A percentile compares a stretch with the other conserved stretches of the same genome.
Conservation (phyloP, 495 filamentous ascomycete species). For the Aspergillus indologenus region DNA sequence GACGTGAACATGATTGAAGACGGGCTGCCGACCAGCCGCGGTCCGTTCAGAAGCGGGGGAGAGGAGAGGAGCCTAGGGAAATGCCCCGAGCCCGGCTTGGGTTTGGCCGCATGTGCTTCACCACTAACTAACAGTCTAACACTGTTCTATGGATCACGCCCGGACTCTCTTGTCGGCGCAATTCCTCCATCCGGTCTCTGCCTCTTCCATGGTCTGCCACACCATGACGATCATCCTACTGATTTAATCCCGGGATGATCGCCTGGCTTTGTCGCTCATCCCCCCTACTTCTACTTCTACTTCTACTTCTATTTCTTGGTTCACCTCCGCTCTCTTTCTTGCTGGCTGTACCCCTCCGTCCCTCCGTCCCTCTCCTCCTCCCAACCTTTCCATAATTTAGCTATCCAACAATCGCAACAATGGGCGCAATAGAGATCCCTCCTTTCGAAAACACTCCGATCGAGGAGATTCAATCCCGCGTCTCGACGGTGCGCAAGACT, state of each 20-base stretch:
- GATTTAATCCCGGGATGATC: neutral
- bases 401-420: constrained; percentile 12
- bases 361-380: neutral
- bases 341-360: neutral
- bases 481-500: constrained; percentile 54
- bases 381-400: neutral
- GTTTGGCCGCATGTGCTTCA: neutral
- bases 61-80: too few relatives aligned
- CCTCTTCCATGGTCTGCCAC: neutral
- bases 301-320: neutral
- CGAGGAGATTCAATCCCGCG: constrained; percentile 60
- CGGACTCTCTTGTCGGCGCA: neutral
- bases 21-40: neutral
- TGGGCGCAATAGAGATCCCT: constrained; percentile 41
- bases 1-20: too few relatives aligned
- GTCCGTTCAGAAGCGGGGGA: neutral
- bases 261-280: neutral
- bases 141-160: too few relatives aligned
- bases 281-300: neutral
- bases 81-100: neutral
- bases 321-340: neutral
- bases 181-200: neutral
- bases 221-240: neutral
- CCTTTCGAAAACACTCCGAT: constrained; percentile 63
- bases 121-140: too few relatives aligned